Base-by-base conservation (phyloP, 1,139 yeast species). In the Debaryomyces udenii region DNA sequence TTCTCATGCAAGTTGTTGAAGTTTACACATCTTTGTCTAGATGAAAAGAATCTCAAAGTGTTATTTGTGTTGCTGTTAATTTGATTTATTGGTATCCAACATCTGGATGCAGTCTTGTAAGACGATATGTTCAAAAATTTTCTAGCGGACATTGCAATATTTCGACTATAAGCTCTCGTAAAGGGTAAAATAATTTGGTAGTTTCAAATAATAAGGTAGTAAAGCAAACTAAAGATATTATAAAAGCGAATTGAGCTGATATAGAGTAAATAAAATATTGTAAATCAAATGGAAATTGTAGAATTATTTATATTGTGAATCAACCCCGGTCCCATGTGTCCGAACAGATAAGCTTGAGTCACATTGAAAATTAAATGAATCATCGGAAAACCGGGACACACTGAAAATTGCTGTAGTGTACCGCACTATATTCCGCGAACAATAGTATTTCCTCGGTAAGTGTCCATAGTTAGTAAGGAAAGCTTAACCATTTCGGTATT, bases 101-200 rank as follows among this genome's bases (percentile, higher is more conserved):
- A 70, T 52, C 75, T 68, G 40, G 76, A 57, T 45, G 76, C 75
- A 40, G 77, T 70, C 53, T 65, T 68, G 57, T 62, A 67, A 26
- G 68, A 53, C 33, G 73, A 55, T 33, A 71, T 60, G 47, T 61
- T 64, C 35, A 68, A 53, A 31, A 70, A 62, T 53, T 66, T 69
- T 52, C 58, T 57, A 37, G 61, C 47, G 40, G 60, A 58, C 73
- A 68, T 43, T 20, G 22, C 22, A 7, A 20, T 7, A 6, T 20
- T 20, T 5, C 22, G 22, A 20, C 22, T 20, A 6, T 20, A 6
- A 7, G 22, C 22, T 20, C 7, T n/a, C n/a, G n/a, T n/a, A n/a
- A n/a, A n/a, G n/a, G n/a, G n/a, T n/a, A n/a, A 22, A 31, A n/a
- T n/a, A 9, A 2, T 20, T 18, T n/a, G n/a, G n/a, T n/a, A n/a